Percentiles rank a stretch among this genome's conserved stretches.
Conservation (phyloP, 2,329 filamentous ascomycete genomes). For the Claviceps purpurea region DNA sequence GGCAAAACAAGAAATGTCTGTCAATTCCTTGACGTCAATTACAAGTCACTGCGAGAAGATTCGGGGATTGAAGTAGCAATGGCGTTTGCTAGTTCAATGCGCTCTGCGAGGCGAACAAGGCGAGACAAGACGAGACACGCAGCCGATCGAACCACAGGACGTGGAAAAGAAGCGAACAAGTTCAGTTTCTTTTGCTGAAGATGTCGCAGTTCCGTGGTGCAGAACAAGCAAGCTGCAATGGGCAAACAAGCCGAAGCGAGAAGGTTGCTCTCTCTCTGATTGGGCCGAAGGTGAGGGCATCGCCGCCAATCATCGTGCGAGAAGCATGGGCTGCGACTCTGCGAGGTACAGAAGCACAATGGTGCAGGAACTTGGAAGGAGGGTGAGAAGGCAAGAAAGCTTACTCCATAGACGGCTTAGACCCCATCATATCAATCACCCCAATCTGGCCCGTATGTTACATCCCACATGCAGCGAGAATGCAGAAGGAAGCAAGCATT, state of each 20-base stretch:
- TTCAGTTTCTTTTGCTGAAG: background rate
- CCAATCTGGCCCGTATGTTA: no score
- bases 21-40: no score
- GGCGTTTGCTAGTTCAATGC: no score
- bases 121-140: slow-evolving; percentile 6
- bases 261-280: background rate
- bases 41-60: no score
- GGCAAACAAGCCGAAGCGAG: background rate
- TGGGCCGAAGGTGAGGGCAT: background rate
- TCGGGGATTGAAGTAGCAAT: no score
- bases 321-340: slow-evolving; percentile 6
- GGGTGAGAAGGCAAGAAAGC: no score
- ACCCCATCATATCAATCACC: no score
- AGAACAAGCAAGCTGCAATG: background rate
- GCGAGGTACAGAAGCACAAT: background rate
- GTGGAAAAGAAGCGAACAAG: background rate
- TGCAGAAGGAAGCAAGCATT: no score
- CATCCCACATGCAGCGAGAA: no score
- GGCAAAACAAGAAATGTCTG: no score
- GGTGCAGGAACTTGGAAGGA: no score
- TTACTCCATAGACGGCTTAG: no score
- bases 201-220: background rate
- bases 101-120: background rate
- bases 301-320: slow-evolving; percentile 2
- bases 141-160: slow-evolving; percentile 3